Conservation (phyloP, 1,284 basidiomycete species). For the Ceratorhiza oryzae-sativae region DNA sequence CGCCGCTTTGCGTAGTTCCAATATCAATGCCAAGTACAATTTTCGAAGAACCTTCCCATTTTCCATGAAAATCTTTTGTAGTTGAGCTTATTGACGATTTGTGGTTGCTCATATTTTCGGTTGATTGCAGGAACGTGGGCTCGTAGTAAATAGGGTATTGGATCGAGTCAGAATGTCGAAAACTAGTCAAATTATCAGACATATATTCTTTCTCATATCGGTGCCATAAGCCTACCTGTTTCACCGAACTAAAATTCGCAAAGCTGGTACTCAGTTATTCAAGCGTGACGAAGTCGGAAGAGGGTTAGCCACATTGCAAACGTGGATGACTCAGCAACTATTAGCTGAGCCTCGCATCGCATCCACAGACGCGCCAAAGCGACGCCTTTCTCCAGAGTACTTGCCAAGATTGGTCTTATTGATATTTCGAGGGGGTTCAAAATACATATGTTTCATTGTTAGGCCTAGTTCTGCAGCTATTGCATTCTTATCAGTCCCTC, state of each 20-base stretch:
- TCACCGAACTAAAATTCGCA: no score
- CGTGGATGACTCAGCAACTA: background rate
- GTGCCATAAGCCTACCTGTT: no score
- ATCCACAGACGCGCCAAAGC: no score
- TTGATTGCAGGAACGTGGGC: no score
- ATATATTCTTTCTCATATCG: background rate
- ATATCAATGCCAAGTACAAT: conserved; percentile 29
- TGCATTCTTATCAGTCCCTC: background rate
- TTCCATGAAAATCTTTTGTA: conserved; percentile 14
- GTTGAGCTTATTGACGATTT: background rate
- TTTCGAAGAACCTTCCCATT: conserved; percentile 33
- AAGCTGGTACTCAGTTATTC: no score
- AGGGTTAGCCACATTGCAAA: conserved; percentile 5
- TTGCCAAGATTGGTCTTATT: no score
- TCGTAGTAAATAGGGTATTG: background rate
- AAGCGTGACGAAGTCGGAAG: background rate
- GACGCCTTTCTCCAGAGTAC: no score
- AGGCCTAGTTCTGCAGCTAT: no score
- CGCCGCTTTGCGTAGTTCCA: conserved; percentile 26
- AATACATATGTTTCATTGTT: no score
- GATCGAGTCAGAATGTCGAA: background rate
- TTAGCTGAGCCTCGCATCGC: no score
- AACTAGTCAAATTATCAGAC: background rate
- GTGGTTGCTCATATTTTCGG: background rate
- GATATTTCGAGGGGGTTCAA: no score